Percentiles rank a stretch among this genome's conserved stretches.
Evolutionary conservation across 495 filamentous ascomycete genomes (phyloP).

Genomic region (Penicillium alfredii): DNA sequence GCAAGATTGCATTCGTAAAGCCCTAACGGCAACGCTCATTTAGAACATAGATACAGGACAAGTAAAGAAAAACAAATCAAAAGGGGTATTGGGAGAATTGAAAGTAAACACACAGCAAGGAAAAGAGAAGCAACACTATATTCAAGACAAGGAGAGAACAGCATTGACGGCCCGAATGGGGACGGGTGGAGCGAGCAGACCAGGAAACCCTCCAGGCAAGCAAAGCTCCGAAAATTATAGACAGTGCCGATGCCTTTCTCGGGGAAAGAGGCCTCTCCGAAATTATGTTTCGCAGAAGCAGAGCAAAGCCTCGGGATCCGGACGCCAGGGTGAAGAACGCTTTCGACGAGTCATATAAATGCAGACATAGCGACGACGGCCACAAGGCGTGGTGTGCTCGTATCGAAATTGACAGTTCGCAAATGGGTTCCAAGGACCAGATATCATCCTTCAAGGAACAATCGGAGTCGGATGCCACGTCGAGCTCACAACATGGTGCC

Average conservation of each 20-base stretch:
- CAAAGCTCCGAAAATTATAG: constrained; percentile 1
- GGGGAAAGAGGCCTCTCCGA: not conserved
- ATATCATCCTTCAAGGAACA: too few species aligned
- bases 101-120: constrained; percentile 21
- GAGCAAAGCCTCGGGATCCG: constrained; percentile 3
- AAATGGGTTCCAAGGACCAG: too few species aligned
- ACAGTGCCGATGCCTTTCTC: not conserved
- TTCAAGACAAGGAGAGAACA: too few species aligned
- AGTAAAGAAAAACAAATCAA: constrained; percentile 16
- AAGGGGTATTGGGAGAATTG: constrained; percentile 36
- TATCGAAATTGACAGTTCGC: too few species aligned
- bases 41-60: constrained; percentile 31
- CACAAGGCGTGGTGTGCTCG: not conserved
- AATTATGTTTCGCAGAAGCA: constrained; percentile 18
- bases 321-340: constrained; percentile 4
- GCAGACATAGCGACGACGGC: not conserved
- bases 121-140: too few species aligned
- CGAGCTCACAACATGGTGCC: constrained; percentile 67
- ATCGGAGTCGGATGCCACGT: not conserved
- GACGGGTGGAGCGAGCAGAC: constrained; percentile 2
- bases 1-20: constrained; percentile 19
- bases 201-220: not conserved
- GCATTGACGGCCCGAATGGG: not conserved
- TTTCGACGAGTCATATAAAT: constrained; percentile 2
- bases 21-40: constrained; percentile 21